Base-by-base conservation (phyloP, 2,329 filamentous ascomycete species). In the Fusarium buharicum region DNA sequence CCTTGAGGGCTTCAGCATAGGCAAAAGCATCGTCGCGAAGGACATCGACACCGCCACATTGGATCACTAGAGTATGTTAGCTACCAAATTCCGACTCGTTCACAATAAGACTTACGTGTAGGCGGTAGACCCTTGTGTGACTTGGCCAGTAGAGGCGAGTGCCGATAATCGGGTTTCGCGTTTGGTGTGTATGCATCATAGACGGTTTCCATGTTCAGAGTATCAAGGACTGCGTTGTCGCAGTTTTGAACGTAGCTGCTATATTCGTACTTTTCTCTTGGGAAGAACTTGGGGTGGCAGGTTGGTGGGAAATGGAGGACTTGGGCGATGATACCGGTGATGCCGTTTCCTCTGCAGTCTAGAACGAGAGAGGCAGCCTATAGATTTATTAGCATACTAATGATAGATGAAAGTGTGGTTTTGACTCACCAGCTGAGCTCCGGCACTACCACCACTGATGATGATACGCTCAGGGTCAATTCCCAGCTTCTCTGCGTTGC, bases 281-380 rank as follows among this genome's bases (percentile, higher is more conserved):
- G 68, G 18, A 70, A 71, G 40, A 64, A 53, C 7, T 66, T 70
- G 8, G 67, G 68, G 13, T 71, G 68, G n/a, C 68, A 71, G 6
- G 44, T 24, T 5, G 39, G 7, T 6, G 61, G 62, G 18, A 71
- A 70, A 18, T 67, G 55, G 0, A 71, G 18, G 1, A 67, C 62
- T 22, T 71, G 68, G 0, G 68, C 68, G 1, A 66, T 20, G 7
- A 71, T 24, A 2, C 68, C 67, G 2, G 64, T 61, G 2, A 70
- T 50, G 3, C 54, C 51, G 0, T 57, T 18, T 13, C 45, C 37
- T 13, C 58, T 40, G 5, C 58, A 63, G 5, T 58, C 33, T 0
- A 71, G 4, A 2, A 46, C 50, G 3, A 71, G 50, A 1, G 56
- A 57, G 6, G 68, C 65, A 2, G 68, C 68, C 68, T 70, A 0